These are phyloP conservation scores for Dillenia turbinata DNA, from an alignment of 164 flowering plant genomes.

Conservation along the genomic window DNA sequence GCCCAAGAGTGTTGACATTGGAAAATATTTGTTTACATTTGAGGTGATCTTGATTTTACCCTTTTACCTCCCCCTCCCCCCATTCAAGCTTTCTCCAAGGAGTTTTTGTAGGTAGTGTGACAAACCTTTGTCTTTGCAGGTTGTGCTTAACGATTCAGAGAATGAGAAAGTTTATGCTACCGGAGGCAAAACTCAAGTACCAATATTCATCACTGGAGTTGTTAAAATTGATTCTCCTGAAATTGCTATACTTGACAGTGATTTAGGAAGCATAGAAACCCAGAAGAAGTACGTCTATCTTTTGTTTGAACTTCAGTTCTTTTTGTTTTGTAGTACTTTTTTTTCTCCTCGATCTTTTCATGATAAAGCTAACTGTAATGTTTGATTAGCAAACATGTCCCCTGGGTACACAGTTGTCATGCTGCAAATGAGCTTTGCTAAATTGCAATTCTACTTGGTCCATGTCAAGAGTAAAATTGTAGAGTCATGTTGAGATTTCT, in stretches of 20 bases:
- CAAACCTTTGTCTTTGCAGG: conserved; percentile 28
- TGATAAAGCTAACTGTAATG: background rate
- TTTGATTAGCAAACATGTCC: too few relatives aligned
- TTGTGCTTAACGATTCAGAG: conserved; percentile 61
- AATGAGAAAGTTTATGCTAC: conserved; percentile 56
- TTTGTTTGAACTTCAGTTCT: background rate
- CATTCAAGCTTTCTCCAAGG: conserved; percentile 1
- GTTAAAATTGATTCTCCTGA: conserved; percentile 60
- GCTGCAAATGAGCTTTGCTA: too few relatives aligned
- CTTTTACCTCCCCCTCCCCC: background rate
- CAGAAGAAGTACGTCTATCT: conserved; percentile 47
- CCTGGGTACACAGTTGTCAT: too few relatives aligned
- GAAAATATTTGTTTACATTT: conserved; percentile 64
- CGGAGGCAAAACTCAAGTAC: conserved; percentile 57
- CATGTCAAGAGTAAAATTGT: too few relatives aligned
- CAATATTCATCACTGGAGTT: conserved; percentile 60
- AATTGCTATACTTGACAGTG: conserved; percentile 78
- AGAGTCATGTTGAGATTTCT: too few relatives aligned
- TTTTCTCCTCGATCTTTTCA: background rate
- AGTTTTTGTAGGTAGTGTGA: conserved; percentile 6
- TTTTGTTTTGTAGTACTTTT: background rate
- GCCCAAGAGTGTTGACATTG: conserved; percentile 67
- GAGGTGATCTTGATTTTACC: conserved; percentile 45
- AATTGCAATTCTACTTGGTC: too few relatives aligned
- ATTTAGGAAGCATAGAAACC: conserved; percentile 66